A percentile compares a stretch with the other conserved stretches of the same genome.
These are phyloP conservation scores for Aspergillus neoniger DNA, from an alignment of 2,329 filamentous ascomycete species.

Conservation along the genomic window DNA sequence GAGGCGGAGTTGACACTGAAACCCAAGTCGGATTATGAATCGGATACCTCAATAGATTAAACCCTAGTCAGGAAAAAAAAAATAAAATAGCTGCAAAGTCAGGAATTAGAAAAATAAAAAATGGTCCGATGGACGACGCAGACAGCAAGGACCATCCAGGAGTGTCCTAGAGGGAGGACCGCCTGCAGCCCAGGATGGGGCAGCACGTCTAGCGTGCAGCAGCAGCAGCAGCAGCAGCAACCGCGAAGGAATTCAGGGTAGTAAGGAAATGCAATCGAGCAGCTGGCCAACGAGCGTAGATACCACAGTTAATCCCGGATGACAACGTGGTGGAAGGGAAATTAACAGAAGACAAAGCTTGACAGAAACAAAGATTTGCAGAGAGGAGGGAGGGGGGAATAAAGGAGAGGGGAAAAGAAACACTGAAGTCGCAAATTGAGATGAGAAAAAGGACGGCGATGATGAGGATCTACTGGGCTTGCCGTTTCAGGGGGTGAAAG, in stretches of 20 bases:
- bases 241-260: constrained; percentile 11
- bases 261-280: constrained; percentile 5
- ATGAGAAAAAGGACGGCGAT: constrained; percentile 15
- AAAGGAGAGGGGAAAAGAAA: constrained; percentile 8
- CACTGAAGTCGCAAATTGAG: constrained; percentile 2
- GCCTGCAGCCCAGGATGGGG: constrained; percentile 22
- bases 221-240: constrained; percentile 11
- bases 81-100: constrained; percentile 3
- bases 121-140: constrained; percentile 10
- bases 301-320: constrained; percentile 11
- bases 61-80: constrained; percentile 1
- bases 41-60: constrained; percentile 14
- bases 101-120: constrained; percentile 10
- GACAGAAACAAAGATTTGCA: constrained; percentile 3
- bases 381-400: background rate
- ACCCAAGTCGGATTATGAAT: constrained; percentile 5
- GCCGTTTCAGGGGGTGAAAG: constrained; percentile 26
- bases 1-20: background rate
- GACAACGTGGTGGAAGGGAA: constrained; percentile 5
- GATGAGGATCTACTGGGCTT: constrained; percentile 27
- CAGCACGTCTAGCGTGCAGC: constrained; percentile 29
- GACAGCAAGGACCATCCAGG: constrained; percentile 18
- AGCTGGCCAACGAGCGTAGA: constrained; percentile 9
- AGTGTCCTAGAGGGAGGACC: constrained; percentile 21
- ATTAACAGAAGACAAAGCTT: background rate